These are phyloP conservation scores for Ophiocordyceps camponoti-saundersi DNA, from an alignment of 2,329 filamentous ascomycete genomes.

Conservation along the genomic window DNA sequence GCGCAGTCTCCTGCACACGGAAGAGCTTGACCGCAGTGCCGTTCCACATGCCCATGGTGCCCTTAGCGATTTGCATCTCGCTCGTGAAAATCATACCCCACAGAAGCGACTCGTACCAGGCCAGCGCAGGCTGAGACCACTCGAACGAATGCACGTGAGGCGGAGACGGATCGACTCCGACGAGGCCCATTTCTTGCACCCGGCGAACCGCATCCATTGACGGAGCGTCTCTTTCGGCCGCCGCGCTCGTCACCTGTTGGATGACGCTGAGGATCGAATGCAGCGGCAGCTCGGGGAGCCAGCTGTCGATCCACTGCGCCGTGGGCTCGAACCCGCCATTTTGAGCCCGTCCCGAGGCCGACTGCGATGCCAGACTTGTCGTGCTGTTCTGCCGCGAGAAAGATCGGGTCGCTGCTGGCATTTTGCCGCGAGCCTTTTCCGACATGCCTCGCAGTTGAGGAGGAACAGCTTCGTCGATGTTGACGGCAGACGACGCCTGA, in stretches of 20 bases:
- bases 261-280: conserved; percentile 74
- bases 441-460: conserved; percentile 82
- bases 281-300: conserved; percentile 80
- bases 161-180: conserved; percentile 57
- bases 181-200: conserved; percentile 44
- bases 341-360: conserved; percentile 37
- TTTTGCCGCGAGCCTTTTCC: conserved; percentile 90
- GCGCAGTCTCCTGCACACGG: conserved; percentile 69
- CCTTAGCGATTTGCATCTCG: conserved; percentile 76
- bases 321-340: conserved; percentile 60
- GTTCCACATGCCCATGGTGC: conserved; percentile 87
- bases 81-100: conserved; percentile 87
- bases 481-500: conserved; percentile 50
- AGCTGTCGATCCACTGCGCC: conserved; percentile 74
- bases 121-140: conserved; percentile 78
- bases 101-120: conserved; percentile 89
- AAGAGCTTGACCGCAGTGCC: conserved; percentile 80
- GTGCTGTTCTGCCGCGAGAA: conserved; percentile 88
- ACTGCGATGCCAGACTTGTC: conserved; percentile 56
- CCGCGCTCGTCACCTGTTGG: conserved; percentile 39
- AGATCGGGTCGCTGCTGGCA: conserved; percentile 65
- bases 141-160: conserved; percentile 79
- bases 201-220: conserved; percentile 30
- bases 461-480: conserved; percentile 62
- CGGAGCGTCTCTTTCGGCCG: conserved; percentile 28